Base-by-base conservation (phyloP, 2,329 filamentous ascomycete genomes). In the Fusarium torreyae region DNA sequence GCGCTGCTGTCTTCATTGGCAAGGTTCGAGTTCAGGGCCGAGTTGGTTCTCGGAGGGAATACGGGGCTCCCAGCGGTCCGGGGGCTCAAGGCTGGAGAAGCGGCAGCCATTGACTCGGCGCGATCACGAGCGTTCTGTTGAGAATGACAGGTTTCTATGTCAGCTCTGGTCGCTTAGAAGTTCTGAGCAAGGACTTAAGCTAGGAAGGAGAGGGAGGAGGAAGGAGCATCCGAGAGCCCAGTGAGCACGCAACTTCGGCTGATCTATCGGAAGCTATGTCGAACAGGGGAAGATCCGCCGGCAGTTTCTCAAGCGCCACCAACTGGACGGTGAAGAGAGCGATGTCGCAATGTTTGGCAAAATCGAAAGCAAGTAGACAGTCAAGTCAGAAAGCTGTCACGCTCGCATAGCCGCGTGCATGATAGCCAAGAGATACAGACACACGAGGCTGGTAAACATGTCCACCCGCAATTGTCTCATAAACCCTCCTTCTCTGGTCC, bases 81-180 rank as follows among this genome's bases (percentile, higher is more conserved):
- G 24, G 63, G 58, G 33, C 65, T 56, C 42, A 26, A 54, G 36
- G 45, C 33, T 20, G 68, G 63, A 39, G 74, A 68, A 22, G 69
- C 74, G 53, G 71, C 49, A 44, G 75, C 76, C 78, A 84, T 82
- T 44, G 74, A 77, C 69, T 81, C 76, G 71, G 82, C 82, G 53
- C 83, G 82, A 70, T 80, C 77, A 71, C 80, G 80, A 40, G 79
- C 83, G 66, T 72, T 80, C 83, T 85, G 57, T 57, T 5, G 11
- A n/a, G 20, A 18, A 40, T 6, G 13, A 36, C 42, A 48, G 42
- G 40, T 33, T 43, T 44, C 20, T 38, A 10, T 39, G 49, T 73
- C 38, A 75, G 62, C 52, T 22, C 9, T 43, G 22, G 26, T 24
- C 42, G n/a, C 18, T 36, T 38, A 17, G 13, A 39, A n/a, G 22